These are phyloP conservation scores for Fusarium pilosicola DNA, from an alignment of 2,329 filamentous ascomycete species.

Conservation along the genomic window DNA sequence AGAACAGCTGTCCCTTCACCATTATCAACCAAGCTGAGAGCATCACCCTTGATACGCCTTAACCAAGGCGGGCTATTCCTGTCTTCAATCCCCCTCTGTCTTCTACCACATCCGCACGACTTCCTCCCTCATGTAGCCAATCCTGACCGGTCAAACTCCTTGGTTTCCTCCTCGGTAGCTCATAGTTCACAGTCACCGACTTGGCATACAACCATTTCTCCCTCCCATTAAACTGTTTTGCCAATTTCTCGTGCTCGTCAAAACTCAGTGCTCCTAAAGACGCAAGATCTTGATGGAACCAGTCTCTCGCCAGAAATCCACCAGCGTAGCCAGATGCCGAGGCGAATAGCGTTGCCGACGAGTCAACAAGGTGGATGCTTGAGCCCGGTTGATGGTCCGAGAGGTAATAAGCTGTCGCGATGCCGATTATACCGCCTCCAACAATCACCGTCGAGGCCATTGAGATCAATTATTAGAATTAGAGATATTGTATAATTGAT, in stretches of 20 bases:
- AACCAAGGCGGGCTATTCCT: conserved; percentile 48
- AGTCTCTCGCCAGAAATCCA: conserved; percentile 79
- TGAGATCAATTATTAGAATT: neutral
- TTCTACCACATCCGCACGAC: conserved; percentile 63
- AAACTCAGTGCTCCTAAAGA: conserved; percentile 75
- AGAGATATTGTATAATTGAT: neutral
- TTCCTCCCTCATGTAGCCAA: conserved; percentile 73
- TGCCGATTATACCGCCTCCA: conserved; percentile 76
- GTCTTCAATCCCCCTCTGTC: conserved; percentile 43
- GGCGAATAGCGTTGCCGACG: conserved; percentile 68
- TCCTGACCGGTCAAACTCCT: conserved; percentile 63
- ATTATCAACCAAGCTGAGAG: conserved; percentile 69
- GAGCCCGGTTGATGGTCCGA: conserved; percentile 57
- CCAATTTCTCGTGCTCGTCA: conserved; percentile 72
- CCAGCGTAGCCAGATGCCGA: conserved; percentile 80
- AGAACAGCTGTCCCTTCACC: conserved; percentile 72
- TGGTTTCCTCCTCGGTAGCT: conserved; percentile 49
- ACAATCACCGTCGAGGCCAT: conserved; percentile 71
- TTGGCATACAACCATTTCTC: conserved; percentile 61
- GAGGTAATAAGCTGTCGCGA: conserved; percentile 78
- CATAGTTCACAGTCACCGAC: conserved; percentile 68
- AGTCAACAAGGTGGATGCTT: conserved; percentile 60
- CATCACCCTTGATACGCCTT: conserved; percentile 60
- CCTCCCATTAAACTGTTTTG: conserved; percentile 66
- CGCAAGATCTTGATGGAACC: conserved; percentile 69